Conservation (phyloP, 768 basidiomycete species). For the Leccinum sublutescens region DNA sequence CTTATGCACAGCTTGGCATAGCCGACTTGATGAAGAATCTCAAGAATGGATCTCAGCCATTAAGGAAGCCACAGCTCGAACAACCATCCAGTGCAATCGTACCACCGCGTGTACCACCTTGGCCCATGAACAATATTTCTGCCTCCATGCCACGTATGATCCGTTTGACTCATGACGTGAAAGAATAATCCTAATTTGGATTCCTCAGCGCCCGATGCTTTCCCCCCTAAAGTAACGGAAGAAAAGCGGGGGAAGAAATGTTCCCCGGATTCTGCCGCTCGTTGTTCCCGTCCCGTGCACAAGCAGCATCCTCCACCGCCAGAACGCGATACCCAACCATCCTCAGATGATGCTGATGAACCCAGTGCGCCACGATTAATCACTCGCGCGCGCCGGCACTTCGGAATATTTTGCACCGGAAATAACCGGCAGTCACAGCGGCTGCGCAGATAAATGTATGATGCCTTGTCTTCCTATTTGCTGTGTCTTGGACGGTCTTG, state of each 20-base stretch:
- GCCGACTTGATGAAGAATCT: constrained; percentile 28
- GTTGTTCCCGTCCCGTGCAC: constrained; percentile 27
- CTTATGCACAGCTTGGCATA: constrained; percentile 35
- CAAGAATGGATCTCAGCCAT: constrained; percentile 13
- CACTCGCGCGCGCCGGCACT: constrained; percentile 24
- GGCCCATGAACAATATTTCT: constrained; percentile 25
- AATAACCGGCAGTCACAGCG: constrained; percentile 22
- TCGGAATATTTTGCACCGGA: constrained; percentile 40
- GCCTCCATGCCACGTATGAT: constrained; percentile 39
- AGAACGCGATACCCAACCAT: constrained; percentile 8
- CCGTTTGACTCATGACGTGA: not conserved
- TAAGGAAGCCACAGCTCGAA: constrained; percentile 19
- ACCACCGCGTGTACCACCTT: constrained; percentile 19
- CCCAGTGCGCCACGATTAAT: constrained; percentile 10
- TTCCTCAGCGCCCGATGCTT: constrained; percentile 39
- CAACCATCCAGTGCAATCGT: constrained; percentile 10
- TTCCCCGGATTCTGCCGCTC: constrained; percentile 1
- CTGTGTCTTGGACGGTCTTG: not conserved
- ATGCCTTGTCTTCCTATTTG: not conserved
- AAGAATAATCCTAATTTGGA: constrained; percentile 9
- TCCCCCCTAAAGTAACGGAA: constrained; percentile 23
- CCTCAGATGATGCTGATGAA: constrained; percentile 5
- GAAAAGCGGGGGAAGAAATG: constrained; percentile 17
- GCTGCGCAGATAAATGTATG: constrained; percentile 8
- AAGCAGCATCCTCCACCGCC: constrained; percentile 22